Percentiles rank a stretch among this genome's conserved stretches.
Conservation (phyloP, 2,329 filamentous ascomycete species). For the Daldinia sp. region DNA sequence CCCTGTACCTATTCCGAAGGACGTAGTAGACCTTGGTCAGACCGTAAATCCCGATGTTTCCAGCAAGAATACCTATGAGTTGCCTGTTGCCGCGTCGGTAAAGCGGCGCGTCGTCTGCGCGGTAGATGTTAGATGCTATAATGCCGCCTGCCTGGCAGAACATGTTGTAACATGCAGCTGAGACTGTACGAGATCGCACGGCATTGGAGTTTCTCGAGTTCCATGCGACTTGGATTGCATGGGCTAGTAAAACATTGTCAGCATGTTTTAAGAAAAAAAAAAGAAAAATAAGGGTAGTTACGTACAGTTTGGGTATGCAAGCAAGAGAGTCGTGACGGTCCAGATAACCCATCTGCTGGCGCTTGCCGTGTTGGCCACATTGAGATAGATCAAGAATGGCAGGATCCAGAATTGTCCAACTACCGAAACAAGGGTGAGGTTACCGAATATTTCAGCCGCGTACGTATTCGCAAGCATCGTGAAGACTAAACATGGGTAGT, state of each 20-base stretch:
- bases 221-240: conserved; percentile 44
- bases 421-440: conserved; percentile 61
- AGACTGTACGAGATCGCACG: conserved; percentile 68
- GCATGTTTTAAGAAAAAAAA: background rate
- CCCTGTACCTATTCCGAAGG: conserved; percentile 58
- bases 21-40: conserved; percentile 64
- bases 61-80: conserved; percentile 61
- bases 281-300: conserved; percentile 7
- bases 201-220: conserved; percentile 66
- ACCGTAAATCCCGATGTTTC: conserved; percentile 63
- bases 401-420: conserved; percentile 70
- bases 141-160: conserved; percentile 51
- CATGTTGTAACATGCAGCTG: conserved; percentile 67
- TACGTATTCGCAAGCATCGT: conserved; percentile 55
- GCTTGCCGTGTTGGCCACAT: conserved; percentile 54
- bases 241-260: conserved; percentile 26
- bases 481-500: conserved; percentile 45
- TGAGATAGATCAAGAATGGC: conserved; percentile 67
- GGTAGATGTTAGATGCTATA: conserved; percentile 58
- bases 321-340: conserved; percentile 56
- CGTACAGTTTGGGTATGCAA: conserved; percentile 57
- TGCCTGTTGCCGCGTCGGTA: conserved; percentile 66
- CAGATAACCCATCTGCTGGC: conserved; percentile 59
- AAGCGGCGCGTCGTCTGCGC: conserved; percentile 63
- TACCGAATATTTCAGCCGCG: conserved; percentile 58